Base-by-base conservation (phyloP, 306 rosid genomes). In the Rubus parviflorus region DNA sequence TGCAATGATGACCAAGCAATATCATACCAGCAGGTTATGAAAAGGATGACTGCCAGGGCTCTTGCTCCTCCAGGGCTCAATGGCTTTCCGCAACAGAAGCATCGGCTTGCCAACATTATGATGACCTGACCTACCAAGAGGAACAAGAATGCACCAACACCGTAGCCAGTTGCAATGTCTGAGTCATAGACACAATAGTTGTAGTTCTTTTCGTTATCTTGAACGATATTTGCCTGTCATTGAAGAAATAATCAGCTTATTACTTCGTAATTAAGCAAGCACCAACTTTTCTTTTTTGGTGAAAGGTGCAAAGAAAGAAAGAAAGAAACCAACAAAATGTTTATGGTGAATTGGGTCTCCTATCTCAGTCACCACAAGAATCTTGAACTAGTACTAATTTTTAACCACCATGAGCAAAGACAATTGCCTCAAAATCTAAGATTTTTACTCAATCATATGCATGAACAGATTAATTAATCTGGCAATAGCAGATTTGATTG, bases 31-130 rank as follows among this genome's bases (percentile, higher is more conserved):
- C 98, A 96, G 85, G 68, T 66, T 62, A 96, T 84, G 97, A 96
- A 92, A 69, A 96, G 94, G 81, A 96, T 23, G 25, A 96, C 72
- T 2, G 98, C 90, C 78, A 88, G 92, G 6, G 99, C 98, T 81
- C 99, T 92, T 23, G 99, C 87, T 45, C 99, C 93, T 65, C 97
- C 93, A 0, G 99, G 96, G 75, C 75, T 88, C 76, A 96, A 88
- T 71, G 99, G 75, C 85, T 96, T 91, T 42, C 99, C 98, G 1
- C 97, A 92, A 57, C 99, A 96, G 88, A 96, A 96, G 91, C 98
- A 96, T 77, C 96, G 92, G 80, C 99, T 92, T 75, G 92, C 94
- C 51, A 69, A 95, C 99, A 96, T 96, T 78, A 96, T 75, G 70
- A 90, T 43, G 77, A 83, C 56, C 82, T 96, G 98, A 81, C 97